These are phyloP conservation scores for Hyaloscypha finlandica DNA, from an alignment of 495 filamentous ascomycete genomes.

Conservation along the genomic window DNA sequence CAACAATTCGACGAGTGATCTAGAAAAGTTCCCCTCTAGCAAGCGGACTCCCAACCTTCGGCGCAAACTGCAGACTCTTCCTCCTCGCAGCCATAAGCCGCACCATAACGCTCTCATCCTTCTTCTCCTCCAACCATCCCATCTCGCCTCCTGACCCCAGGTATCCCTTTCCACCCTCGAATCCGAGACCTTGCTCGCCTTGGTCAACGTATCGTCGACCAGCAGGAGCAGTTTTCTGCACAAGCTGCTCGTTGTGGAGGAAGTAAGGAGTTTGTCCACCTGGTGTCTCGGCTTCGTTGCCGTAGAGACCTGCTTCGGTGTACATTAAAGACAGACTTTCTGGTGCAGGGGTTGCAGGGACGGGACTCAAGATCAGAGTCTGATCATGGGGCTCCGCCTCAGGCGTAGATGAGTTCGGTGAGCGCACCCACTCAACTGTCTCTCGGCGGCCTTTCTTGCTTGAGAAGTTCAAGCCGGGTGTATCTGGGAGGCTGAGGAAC, in stretches of 20 bases:
- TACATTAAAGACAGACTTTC: constrained; percentile 46
- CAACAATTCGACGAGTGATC: background rate
- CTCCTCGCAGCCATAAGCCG: constrained; percentile 72
- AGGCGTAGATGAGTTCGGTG: constrained; percentile 29
- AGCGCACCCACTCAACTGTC: constrained; percentile 53
- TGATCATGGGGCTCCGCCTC: constrained; percentile 38
- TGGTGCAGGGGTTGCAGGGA: constrained; percentile 56
- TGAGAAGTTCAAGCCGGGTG: constrained; percentile 31
- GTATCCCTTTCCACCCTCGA: constrained; percentile 34
- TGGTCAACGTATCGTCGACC: constrained; percentile 53
- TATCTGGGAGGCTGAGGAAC: constrained; percentile 20
- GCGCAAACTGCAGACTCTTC: constrained; percentile 82
- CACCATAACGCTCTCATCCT: constrained; percentile 54
- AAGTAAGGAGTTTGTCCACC: constrained; percentile 32
- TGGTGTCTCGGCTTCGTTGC: constrained; percentile 25
- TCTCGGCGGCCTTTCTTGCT: constrained; percentile 48
- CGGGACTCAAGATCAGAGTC: constrained; percentile 44
- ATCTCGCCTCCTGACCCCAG: constrained; percentile 24
- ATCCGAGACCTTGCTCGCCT: constrained; percentile 7
- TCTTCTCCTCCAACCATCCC: constrained; percentile 41
- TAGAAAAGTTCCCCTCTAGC: constrained; percentile 37
- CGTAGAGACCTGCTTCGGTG: constrained; percentile 28
- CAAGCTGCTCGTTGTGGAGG: constrained; percentile 48
- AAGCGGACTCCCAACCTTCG: constrained; percentile 76
- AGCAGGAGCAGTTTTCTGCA: constrained; percentile 74